These are phyloP conservation scores for Pseudogymnoascus sp. DNA, from an alignment of 2,329 filamentous ascomycete genomes.

Conservation along the genomic window DNA sequence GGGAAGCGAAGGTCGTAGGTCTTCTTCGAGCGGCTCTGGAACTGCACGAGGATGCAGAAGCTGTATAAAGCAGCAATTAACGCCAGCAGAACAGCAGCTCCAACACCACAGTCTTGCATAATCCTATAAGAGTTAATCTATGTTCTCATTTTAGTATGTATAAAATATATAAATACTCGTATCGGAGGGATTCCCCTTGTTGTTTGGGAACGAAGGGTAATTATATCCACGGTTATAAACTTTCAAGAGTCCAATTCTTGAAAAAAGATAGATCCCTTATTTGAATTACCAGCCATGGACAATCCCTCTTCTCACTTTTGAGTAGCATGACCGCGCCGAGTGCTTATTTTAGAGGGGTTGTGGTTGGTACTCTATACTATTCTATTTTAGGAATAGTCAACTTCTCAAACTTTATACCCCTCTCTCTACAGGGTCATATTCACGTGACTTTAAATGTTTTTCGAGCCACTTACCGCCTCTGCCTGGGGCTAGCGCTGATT, in stretches of 20 bases:
- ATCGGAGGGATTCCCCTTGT: too few species aligned
- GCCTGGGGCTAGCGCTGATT: constrained; percentile 2
- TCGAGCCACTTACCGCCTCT: constrained; percentile 6
- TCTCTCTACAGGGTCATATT: background rate
- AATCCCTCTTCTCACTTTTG: background rate
- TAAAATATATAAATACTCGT: background rate
- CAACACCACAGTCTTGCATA: too few species aligned
- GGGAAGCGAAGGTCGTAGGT: too few species aligned
- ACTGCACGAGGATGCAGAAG: too few species aligned
- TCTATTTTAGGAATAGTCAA: background rate
- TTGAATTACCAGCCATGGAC: background rate
- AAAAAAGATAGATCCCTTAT: background rate
- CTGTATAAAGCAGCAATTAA: too few species aligned
- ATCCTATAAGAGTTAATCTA: background rate
- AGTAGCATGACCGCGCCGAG: background rate
- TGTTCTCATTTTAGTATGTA: background rate
- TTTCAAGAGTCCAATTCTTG: background rate
- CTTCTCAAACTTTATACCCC: constrained; percentile 5
- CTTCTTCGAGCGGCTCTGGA: too few species aligned
- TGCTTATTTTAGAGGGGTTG: background rate
- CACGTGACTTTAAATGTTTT: background rate
- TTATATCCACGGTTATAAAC: background rate
- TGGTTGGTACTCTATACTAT: background rate
- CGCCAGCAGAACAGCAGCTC: too few species aligned
- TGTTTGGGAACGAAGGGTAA: background rate